Conservation (phyloP, 1,284 basidiomycete genomes). For the Papiliotrema fonsecae region DNA sequence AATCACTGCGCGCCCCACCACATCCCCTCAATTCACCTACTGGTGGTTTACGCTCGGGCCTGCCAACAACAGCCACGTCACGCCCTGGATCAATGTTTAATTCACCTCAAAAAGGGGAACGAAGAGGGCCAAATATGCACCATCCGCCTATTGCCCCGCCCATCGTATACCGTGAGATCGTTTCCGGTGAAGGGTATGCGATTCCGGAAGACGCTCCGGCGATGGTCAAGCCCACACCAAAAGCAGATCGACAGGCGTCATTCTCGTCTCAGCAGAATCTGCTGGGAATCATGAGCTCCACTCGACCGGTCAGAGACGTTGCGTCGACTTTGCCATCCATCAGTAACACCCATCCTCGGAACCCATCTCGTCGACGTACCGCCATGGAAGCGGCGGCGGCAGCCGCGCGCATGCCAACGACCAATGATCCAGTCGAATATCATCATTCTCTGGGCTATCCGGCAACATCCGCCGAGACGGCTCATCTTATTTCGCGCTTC, state of each 20-base stretch:
- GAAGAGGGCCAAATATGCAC: conserved; percentile 29
- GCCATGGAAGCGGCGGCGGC: conserved; percentile 16
- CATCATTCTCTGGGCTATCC: conserved; percentile 32
- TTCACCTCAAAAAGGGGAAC: conserved; percentile 16
- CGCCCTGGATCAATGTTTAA: conserved; percentile 18
- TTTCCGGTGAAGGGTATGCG: conserved; percentile 34
- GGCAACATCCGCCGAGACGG: conserved; percentile 20
- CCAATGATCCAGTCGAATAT: conserved; percentile 36
- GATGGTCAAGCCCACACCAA: not conserved
- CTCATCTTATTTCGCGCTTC: conserved; percentile 31
- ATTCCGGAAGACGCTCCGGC: conserved; percentile 17
- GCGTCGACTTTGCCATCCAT: conserved; percentile 1
- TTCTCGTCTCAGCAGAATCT: conserved; percentile 25
- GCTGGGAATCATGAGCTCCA: not conserved
- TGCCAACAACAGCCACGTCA: conserved; percentile 11
- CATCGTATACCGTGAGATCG: conserved; percentile 34
- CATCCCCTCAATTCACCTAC: conserved; percentile 44
- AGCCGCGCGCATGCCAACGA: conserved; percentile 29
- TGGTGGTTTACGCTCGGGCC: conserved; percentile 18
- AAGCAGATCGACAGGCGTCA: conserved; percentile 5
- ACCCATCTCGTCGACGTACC: conserved; percentile 9
- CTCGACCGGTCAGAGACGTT: not conserved
- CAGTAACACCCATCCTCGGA: not conserved
- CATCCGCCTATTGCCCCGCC: conserved; percentile 41
- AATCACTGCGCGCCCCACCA: conserved; percentile 41